Evolutionary conservation across 768 basidiomycete species (phyloP).

Genomic region (Lactarius deliciosus): DNA sequence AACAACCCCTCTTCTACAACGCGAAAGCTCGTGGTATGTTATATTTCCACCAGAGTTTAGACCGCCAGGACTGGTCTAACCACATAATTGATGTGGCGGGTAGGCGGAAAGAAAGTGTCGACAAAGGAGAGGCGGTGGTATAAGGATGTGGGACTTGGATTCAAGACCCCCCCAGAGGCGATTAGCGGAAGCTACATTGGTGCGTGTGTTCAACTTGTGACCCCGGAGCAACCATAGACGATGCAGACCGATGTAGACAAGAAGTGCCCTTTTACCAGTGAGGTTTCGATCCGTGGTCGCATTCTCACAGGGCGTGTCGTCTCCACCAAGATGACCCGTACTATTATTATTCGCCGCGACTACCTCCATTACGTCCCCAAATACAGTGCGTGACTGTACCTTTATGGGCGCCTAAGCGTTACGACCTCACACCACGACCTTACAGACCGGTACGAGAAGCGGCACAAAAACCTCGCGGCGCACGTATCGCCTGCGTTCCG

Average conservation of each 20-base stretch:
- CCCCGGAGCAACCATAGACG: background rate
- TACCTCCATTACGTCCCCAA: conserved; percentile 97
- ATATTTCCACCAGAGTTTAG: conserved; percentile 10
- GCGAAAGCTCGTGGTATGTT: conserved; percentile 87
- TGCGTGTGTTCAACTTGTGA: conserved; percentile 42
- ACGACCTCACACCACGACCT: conserved; percentile 3
- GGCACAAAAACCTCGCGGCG: conserved; percentile 97
- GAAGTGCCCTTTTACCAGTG: conserved; percentile 98
- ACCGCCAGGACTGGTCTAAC: conserved; percentile 5
- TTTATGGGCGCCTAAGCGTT: background rate
- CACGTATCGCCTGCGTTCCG: conserved; percentile 99
- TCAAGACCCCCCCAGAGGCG: conserved; percentile 95
- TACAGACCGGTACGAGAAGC: conserved; percentile 94
- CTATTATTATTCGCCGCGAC: conserved; percentile 93
- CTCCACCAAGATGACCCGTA: conserved; percentile 99
- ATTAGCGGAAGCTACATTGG: conserved; percentile 96
- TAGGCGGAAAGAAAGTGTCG: conserved; percentile 86
- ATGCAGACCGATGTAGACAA: conserved; percentile 62
- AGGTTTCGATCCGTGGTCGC: conserved; percentile 97
- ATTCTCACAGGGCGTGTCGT: conserved; percentile 97
- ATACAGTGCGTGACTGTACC: conserved; percentile 69
- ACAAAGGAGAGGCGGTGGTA: conserved; percentile 98
- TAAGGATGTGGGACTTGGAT: conserved; percentile 96
- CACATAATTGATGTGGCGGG: background rate
- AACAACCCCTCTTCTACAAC: conserved; percentile 98